Evolutionary conservation across 768 basidiomycete genomes (phyloP), one percentile per base, ranked within the genome.

Genomic region (Pleurotus salmoneostramineus): DNA sequence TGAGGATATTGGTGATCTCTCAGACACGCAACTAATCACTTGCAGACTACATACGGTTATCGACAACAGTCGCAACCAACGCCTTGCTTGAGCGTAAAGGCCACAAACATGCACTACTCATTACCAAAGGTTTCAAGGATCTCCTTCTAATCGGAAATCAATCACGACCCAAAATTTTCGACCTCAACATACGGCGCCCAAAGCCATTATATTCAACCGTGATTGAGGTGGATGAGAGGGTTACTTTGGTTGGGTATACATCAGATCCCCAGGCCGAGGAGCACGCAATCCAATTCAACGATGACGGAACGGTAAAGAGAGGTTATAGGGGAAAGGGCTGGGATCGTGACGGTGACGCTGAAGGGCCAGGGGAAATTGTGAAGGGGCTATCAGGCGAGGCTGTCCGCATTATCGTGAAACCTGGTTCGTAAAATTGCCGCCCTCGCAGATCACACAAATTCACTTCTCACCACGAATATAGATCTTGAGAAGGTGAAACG

Each of bases 31-130:
- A 27, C 21, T 27, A 27, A 27, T 27, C 21, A 27, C 21, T 27
- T 27, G 21, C 59, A 93, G 94, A 96, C 66, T 95, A 93, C 67
- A 93, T 96, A 61, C 84, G 94, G 14, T 75, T 96, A 6, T 94
- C 92, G 0, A 97, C 95, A 0, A 98, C 96, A 0, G 93, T 98
- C 3, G 95, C 95, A 0, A 98, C 96, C 14, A 98, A 98, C 65
- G 95, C 96, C 0, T 81, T 98, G 0, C 81, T 98, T 5, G 96
- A 98, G 66, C 87, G 96, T 48, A 95, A 96, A 70, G 96, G 96
- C 0, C 89, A 93, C 65, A 87, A 86, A 61, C 93, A 96, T 59
- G 95, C 93, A 0, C 77, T 98, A 36, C 74, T 97, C 11, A 96
- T 95, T 65, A 98, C 96, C 1, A 84, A 84, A 60, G 94, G 94